These are phyloP conservation scores for Backusella westeae DNA, from an alignment of 192 early-diverging fungal species.

Conservation along the genomic window DNA sequence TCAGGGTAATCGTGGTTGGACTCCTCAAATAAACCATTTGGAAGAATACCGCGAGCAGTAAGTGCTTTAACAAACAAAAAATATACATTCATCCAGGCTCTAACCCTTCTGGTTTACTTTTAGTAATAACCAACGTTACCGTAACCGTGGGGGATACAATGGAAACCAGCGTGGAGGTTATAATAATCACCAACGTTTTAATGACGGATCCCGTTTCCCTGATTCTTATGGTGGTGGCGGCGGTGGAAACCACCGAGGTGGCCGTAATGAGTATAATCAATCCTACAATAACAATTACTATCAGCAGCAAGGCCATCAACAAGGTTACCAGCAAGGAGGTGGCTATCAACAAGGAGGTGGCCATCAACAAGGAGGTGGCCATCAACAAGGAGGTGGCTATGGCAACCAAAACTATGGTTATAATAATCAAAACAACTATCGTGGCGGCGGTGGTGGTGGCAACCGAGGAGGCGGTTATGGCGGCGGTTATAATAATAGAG, in stretches of 20 bases:
- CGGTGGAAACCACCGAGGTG: constrained; percentile 3
- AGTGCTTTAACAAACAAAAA: constrained; percentile 5
- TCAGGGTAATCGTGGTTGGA: constrained; percentile 38
- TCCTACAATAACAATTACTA: background rate
- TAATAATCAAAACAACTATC: constrained; percentile 21
- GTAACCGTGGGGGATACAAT: constrained; percentile 11
- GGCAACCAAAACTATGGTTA: constrained; percentile 21
- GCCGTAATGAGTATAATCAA: background rate
- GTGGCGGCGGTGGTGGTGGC: constrained; percentile 11
- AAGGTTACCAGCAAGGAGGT: background rate
- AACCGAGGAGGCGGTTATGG: constrained; percentile 32
- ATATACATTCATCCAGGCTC: background rate
- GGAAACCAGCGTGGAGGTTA: constrained; percentile 20
- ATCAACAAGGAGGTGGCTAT: constrained; percentile 20
- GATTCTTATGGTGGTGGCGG: constrained; percentile 7
- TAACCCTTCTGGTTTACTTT: constrained; percentile 4
- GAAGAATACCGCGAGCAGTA: constrained; percentile 34
- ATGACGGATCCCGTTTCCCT: constrained; percentile 30
- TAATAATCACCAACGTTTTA: constrained; percentile 8
- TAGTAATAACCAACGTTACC: constrained; percentile 32
- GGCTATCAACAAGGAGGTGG: constrained; percentile 33
- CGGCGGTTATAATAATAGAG: constrained; percentile 28
- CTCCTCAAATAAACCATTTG: constrained; percentile 33
- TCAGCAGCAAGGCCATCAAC: background rate
- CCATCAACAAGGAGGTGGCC: background rate